Base-by-base conservation (phyloP, 345 rosid species). In the Lepidium sativum region DNA sequence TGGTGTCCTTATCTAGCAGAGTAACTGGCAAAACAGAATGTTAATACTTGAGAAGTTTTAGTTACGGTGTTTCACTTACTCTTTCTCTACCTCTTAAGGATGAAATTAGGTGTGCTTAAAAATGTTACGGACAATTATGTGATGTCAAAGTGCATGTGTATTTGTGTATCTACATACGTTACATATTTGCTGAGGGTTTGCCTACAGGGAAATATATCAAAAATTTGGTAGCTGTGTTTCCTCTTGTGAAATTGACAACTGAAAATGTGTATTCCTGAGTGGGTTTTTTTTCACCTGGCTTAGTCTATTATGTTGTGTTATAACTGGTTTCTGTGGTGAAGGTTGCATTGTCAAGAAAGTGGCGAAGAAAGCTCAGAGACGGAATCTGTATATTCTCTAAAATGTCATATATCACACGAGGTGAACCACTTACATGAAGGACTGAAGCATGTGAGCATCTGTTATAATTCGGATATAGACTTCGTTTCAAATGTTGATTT, bases 391-490 rank as follows among this genome's bases (percentile, higher is more conserved):
- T 86, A 18, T 80, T 78, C 95, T 37, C 92, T 90, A 34, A 90
- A 88, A 79, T 86, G 96, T 78, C 97, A 94, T 69, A 94, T 94
- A 75, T 90, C 96, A 25, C 91, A 90, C 0, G 97, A 90, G 60
- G 92, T 94, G 80, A 94, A 94, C 80, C 97, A 94, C 78, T 76
- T 90, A 84, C 97, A 86, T 70, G 99, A 86, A 82, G 97, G 97
- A 78, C 49, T 94, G 70, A 94, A 82, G 73, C 69, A 88, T 85
- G 97, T 82, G 64, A 86, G 99, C 71, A 17, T 5, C 0, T 53
- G 42, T 17, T 23, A 32, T 52, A 45, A 53, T 29, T 55, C 16
- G 8, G 15, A 16, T 15, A 4, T 12, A 42, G 42, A 23, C 25
- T 53, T 48, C 45, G 50, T 65, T 69, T 73, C 18, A 58, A 25